These are phyloP conservation scores for Echinosophora koreensis DNA, from an alignment of 306 rosid species.

Conservation along the genomic window DNA sequence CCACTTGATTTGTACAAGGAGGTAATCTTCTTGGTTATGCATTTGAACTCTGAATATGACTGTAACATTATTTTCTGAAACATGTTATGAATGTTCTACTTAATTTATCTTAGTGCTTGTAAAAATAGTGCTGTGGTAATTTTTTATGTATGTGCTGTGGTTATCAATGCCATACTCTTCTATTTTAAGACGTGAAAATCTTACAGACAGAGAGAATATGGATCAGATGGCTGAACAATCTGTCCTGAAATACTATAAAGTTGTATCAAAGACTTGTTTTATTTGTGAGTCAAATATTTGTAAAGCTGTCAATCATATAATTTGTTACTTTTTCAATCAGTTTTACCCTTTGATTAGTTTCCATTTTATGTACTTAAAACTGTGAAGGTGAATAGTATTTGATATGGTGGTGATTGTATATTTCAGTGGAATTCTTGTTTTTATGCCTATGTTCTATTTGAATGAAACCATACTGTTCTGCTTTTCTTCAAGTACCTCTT, in stretches of 20 bases:
- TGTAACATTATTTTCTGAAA: conserved; percentile 24
- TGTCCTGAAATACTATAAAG: not conserved
- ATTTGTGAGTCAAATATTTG: not conserved
- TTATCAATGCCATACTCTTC: conserved; percentile 9
- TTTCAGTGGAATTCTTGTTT: conserved; percentile 23
- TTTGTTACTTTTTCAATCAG: not conserved
- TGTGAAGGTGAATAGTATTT: conserved; percentile 7
- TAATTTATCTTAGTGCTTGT: not conserved
- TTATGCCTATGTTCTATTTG: conserved; percentile 13
- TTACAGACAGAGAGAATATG: not conserved
- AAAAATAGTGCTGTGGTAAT: not conserved
- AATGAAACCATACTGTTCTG: conserved; percentile 13
- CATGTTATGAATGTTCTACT: conserved; percentile 7
- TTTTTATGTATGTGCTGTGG: conserved; percentile 2
- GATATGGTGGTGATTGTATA: conserved; percentile 2
- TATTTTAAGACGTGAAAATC: not conserved
- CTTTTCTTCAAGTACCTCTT: not conserved
- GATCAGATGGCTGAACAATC: conserved; percentile 9
- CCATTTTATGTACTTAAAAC: not conserved
- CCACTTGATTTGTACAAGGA: conserved; percentile 92
- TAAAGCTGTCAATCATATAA: not conserved
- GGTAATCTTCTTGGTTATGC: conserved; percentile 58
- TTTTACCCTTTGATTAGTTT: not conserved
- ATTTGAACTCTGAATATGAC: conserved; percentile 30
- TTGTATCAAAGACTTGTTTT: not conserved